Evolutionary conservation across 768 basidiomycete genomes (phyloP).

Genomic region (Leucocoprinus sp.): DNA sequence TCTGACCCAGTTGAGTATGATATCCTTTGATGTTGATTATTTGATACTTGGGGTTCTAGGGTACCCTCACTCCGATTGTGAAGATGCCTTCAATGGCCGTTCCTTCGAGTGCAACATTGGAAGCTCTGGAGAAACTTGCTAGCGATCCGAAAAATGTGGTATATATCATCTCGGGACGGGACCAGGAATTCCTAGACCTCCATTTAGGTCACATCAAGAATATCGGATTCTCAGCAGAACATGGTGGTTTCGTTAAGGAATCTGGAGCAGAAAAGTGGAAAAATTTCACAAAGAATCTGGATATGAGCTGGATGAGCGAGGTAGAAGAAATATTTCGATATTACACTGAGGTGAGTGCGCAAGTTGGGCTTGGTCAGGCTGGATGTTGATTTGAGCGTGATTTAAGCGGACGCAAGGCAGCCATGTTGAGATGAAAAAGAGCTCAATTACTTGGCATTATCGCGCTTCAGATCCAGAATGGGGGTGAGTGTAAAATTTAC

Average conservation of each 20-base stretch:
- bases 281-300: slow-evolving; percentile 85
- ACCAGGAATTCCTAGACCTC: slow-evolving; percentile 84
- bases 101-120: slow-evolving; percentile 67
- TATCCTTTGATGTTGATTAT: slow-evolving; percentile 4
- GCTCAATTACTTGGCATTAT: slow-evolving; percentile 98
- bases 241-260: slow-evolving; percentile 84
- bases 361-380: background rate
- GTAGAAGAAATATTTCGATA: slow-evolving; percentile 94
- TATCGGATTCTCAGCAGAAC: slow-evolving; percentile 92
- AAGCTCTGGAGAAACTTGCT: slow-evolving; percentile 63
- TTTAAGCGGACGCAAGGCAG: slow-evolving; percentile 83
- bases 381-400: slow-evolving; percentile 3
- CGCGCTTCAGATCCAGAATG: slow-evolving; percentile 90
- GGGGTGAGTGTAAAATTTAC: slow-evolving; percentile 52
- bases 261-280: slow-evolving; percentile 64
- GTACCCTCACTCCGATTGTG: slow-evolving; percentile 95
- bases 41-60: slow-evolving; percentile 34
- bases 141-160: slow-evolving; percentile 85
- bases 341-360: slow-evolving; percentile 72
- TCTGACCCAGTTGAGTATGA: background rate
- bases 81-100: slow-evolving; percentile 84
- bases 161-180: slow-evolving; percentile 96
- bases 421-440: slow-evolving; percentile 95
- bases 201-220: slow-evolving; percentile 79
- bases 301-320: slow-evolving; percentile 98